Evolutionary conservation across 2,329 filamentous ascomycete genomes (phyloP), one percentile per base, ranked within the genome.

Genomic region (Allantophomopsis cytisporea): DNA sequence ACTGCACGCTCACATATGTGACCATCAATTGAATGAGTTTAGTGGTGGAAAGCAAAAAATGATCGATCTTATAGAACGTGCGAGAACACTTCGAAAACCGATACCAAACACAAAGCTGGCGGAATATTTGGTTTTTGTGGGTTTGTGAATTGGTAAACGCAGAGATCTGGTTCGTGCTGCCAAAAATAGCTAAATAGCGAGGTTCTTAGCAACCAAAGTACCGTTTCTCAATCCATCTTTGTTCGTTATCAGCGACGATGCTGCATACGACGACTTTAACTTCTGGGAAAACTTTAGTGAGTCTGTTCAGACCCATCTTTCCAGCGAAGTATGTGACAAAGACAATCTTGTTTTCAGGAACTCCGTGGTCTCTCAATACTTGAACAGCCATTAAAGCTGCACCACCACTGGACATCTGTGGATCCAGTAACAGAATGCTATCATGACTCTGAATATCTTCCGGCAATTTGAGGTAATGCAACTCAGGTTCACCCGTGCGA

Each of bases 281-380:
- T 4, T 80, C 78, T 0, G 91, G 87, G 52, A 91, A 98, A 3
- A 94, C 91, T 41, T 80, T 85, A 44, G 85, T 83, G 51, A 98
- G 63, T 46, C 91, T 71, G 54, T 91, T 86, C 45, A 96, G 58
- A 1, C 88, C 91, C 50, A 84, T 76, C 47, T 78, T 78, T 7
- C 89, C 89, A 3, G 88, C 89, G 47, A 86, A 82, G 56, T 93
- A 95, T 3, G 89, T 94, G 31, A 94, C 88, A 56, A 96, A 80
- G 28, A 95, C 84, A 47, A 98, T 94, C 47, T 71, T 80, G 35
- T 85, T 74, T 54, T 91, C 80, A 5, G 75, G 64, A 6, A 96
- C 88, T 10, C 91, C 91, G 54, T 96, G 88, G 57, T 98, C 91
- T 13, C 94, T 77, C 39, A 98, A 65, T n/a, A 96, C 85, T 54